Conservation (phyloP, 257 asterid species). For the Fraxinus excelsior region DNA sequence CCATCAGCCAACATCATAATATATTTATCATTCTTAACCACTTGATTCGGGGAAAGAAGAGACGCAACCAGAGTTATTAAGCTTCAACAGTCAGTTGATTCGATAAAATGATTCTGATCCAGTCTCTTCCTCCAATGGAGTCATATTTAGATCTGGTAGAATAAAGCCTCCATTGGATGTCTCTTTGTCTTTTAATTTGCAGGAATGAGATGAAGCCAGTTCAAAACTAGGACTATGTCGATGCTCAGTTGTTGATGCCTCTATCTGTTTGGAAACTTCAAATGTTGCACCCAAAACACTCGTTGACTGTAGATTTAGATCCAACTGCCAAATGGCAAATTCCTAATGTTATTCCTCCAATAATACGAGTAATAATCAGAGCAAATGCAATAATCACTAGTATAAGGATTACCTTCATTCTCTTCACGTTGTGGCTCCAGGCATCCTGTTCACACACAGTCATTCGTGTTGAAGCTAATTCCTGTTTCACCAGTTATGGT, state of each 20-base stretch:
- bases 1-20: background rate
- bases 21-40: background rate
- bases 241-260: constrained; percentile 9
- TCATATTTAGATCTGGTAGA: constrained; percentile 42
- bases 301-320: constrained; percentile 29
- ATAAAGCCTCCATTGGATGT: constrained; percentile 24
- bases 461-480: constrained; percentile 30
- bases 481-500: constrained; percentile 17
- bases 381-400: no score
- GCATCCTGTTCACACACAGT: constrained; percentile 31
- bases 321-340: constrained; percentile 30
- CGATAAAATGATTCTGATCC: constrained; percentile 6
- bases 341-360: background rate
- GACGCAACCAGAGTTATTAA: background rate
- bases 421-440: constrained; percentile 34
- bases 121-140: constrained; percentile 37
- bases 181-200: background rate
- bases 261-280: constrained; percentile 15
- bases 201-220: constrained; percentile 14
- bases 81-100: constrained; percentile 9
- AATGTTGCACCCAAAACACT: no score
- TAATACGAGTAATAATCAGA: background rate
- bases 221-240: background rate
- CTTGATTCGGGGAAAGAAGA: background rate
- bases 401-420: constrained; percentile 34